These are phyloP conservation scores for Fraxinus platypoda DNA, from an alignment of 305 asterid genomes.

Conservation along the genomic window DNA sequence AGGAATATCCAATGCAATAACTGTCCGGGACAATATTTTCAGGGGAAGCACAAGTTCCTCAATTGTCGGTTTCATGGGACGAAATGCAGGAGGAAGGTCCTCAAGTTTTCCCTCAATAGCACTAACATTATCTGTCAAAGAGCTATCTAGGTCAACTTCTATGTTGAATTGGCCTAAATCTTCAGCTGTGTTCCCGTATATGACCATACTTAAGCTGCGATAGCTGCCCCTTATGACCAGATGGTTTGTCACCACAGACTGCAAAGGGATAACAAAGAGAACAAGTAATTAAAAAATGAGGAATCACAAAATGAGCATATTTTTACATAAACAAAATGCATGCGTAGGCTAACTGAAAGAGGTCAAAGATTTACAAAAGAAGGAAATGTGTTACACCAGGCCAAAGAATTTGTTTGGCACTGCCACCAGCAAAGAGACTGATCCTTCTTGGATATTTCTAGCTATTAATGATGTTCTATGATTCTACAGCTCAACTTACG, in stretches of 20 bases:
- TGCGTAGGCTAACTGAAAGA: not conserved
- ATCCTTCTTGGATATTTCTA: not conserved
- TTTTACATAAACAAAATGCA: not conserved
- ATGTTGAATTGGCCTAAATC: conserved; percentile 95
- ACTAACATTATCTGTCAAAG: conserved; percentile 70
- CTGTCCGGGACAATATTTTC: conserved; percentile 53
- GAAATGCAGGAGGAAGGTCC: conserved; percentile 90
- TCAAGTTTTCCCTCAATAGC: conserved; percentile 84
- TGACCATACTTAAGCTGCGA: conserved; percentile 92
- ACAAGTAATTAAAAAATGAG: not conserved
- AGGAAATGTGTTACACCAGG: not conserved
- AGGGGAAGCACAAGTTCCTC: conserved; percentile 70
- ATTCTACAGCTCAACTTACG: not conserved
- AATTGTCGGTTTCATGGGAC: conserved; percentile 51
- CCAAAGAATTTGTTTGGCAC: not conserved
- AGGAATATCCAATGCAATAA: conserved; percentile 50
- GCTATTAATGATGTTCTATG: not conserved
- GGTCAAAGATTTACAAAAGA: not conserved
- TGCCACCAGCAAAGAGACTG: not conserved
- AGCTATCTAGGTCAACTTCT: conserved; percentile 84
- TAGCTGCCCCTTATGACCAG: conserved; percentile 96
- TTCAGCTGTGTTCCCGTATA: conserved; percentile 91
- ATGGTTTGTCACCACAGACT: conserved; percentile 91
- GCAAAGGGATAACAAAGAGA: conserved; percentile 27
- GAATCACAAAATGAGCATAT: not conserved